Conservation (phyloP, 2,329 filamentous ascomycete species). For the Tolypocladium ophioglossoides region DNA sequence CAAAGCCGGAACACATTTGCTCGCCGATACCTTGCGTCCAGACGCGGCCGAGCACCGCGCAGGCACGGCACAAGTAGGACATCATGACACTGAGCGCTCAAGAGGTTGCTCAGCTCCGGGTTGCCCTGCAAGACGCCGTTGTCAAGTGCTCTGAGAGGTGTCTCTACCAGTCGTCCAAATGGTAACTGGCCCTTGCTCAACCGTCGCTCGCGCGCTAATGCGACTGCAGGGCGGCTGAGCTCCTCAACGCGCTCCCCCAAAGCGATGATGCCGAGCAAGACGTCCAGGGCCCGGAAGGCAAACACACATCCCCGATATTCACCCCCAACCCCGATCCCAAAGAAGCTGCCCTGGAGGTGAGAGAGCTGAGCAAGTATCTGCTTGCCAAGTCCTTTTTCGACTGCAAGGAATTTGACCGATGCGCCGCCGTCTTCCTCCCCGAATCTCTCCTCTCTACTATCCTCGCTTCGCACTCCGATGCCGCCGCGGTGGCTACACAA, state of each 20-base stretch:
- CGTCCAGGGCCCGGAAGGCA: slow-evolving; percentile 16
- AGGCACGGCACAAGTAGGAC: background rate
- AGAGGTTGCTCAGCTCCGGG: slow-evolving; percentile 55
- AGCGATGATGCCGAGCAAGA: slow-evolving; percentile 42
- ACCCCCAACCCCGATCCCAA: slow-evolving; percentile 53
- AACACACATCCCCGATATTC: slow-evolving; percentile 37
- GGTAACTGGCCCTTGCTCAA: slow-evolving; percentile 38
- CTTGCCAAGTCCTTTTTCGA: slow-evolving; percentile 93
- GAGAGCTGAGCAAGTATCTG: slow-evolving; percentile 73
- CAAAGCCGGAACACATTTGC: background rate
- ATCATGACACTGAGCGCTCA: slow-evolving; percentile 44
- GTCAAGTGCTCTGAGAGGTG: slow-evolving; percentile 90
- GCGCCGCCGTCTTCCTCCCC: slow-evolving; percentile 80
- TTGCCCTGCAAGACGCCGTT: slow-evolving; percentile 72
- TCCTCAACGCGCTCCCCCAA: slow-evolving; percentile 72
- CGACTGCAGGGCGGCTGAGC: slow-evolving; percentile 74
- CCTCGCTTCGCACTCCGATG: slow-evolving; percentile 36
- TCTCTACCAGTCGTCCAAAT: slow-evolving; percentile 93
- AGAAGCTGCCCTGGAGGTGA: slow-evolving; percentile 66
- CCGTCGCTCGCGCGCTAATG: background rate
- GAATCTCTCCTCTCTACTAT: slow-evolving; percentile 63
- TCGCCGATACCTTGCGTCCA: background rate
- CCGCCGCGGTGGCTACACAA: slow-evolving; percentile 21
- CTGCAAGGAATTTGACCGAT: slow-evolving; percentile 89
- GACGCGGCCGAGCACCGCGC: background rate